Evolutionary conservation across 2,329 filamentous ascomycete genomes (phyloP).

Genomic region (Thyridium curvatum): DNA sequence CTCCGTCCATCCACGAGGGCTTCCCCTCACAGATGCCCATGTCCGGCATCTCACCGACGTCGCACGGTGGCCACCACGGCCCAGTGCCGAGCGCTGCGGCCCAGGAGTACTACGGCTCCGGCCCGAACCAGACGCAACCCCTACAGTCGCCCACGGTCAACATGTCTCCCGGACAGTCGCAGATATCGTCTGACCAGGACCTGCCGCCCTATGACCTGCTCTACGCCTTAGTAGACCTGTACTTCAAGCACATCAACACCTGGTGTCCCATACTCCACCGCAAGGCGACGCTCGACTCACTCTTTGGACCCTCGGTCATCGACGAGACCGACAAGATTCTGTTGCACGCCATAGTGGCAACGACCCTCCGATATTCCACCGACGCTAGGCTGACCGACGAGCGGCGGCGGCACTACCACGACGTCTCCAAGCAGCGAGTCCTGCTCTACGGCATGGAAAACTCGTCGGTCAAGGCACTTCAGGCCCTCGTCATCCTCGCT

Average conservation of each 20-base stretch:
- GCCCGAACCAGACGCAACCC: conserved; percentile 19
- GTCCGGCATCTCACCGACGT: conserved; percentile 31
- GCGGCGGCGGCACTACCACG: conserved; percentile 68
- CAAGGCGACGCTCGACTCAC: conserved; percentile 69
- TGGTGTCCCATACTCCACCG: conserved; percentile 91
- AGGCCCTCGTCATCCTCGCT: conserved; percentile 81
- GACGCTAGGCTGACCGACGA: conserved; percentile 70
- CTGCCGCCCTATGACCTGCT: conserved; percentile 70
- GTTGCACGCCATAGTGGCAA: conserved; percentile 83
- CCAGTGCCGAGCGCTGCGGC: conserved; percentile 33
- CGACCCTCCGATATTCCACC: conserved; percentile 76
- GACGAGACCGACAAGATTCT: conserved; percentile 79
- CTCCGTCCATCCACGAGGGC: conserved; percentile 40
- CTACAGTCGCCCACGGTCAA: conserved; percentile 54
- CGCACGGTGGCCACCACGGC: conserved; percentile 18
- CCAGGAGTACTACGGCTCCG: conserved; percentile 42
- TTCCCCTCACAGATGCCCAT: conserved; percentile 38
- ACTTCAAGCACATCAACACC: conserved; percentile 74
- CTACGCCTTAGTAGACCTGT: conserved; percentile 67
- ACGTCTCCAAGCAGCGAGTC: conserved; percentile 78
- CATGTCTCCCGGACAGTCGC: conserved; percentile 40
- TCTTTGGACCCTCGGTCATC: conserved; percentile 71
- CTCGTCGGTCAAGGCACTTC: conserved; percentile 79
- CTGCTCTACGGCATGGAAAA: conserved; percentile 84
- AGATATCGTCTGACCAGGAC: conserved; percentile 52